Evolutionary conservation across 169 alveolate species (phyloP).

Genomic region (Cryptosporidium canis): DNA sequence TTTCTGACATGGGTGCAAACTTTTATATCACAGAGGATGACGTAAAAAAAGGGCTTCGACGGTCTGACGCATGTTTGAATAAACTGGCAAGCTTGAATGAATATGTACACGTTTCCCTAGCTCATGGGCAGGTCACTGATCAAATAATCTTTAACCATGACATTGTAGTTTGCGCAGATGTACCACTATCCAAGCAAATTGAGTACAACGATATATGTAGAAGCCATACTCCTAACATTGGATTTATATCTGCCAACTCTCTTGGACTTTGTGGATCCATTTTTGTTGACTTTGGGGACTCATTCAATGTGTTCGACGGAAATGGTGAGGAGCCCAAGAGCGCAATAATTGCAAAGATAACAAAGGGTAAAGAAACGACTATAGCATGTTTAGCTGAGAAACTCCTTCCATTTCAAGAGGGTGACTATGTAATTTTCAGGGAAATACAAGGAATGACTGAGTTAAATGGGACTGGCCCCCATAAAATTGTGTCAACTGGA

Average conservation of each 20-base stretch:
- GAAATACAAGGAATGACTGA: slow-evolving; percentile 97
- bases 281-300: slow-evolving; percentile 95
- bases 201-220: slow-evolving; percentile 74
- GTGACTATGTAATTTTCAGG: slow-evolving; percentile 93
- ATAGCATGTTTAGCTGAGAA: slow-evolving; percentile 85
- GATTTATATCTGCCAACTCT: slow-evolving; percentile 74
- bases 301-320: slow-evolving; percentile 85
- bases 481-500: slow-evolving; percentile 85
- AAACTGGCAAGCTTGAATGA: slow-evolving; percentile 92
- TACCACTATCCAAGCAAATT: slow-evolving; percentile 55
- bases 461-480: slow-evolving; percentile 90
- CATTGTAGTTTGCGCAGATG: slow-evolving; percentile 84
- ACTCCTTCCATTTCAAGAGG: slow-evolving; percentile 93
- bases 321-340: slow-evolving; percentile 89
- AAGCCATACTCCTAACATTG: slow-evolving; percentile 68
- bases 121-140: slow-evolving; percentile 75
- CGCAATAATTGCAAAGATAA: slow-evolving; percentile 84
- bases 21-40: slow-evolving; percentile 90
- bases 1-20: slow-evolving; percentile 93
- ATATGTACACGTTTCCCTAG: slow-evolving; percentile 84
- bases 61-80: slow-evolving; percentile 88
- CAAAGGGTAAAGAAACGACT: slow-evolving; percentile 75
- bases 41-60: slow-evolving; percentile 81
- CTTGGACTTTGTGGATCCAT: slow-evolving; percentile 94
- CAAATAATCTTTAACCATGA: slow-evolving; percentile 81